Conservation (phyloP, 164 flowering plant species). For the Litsea cubeba region DNA sequence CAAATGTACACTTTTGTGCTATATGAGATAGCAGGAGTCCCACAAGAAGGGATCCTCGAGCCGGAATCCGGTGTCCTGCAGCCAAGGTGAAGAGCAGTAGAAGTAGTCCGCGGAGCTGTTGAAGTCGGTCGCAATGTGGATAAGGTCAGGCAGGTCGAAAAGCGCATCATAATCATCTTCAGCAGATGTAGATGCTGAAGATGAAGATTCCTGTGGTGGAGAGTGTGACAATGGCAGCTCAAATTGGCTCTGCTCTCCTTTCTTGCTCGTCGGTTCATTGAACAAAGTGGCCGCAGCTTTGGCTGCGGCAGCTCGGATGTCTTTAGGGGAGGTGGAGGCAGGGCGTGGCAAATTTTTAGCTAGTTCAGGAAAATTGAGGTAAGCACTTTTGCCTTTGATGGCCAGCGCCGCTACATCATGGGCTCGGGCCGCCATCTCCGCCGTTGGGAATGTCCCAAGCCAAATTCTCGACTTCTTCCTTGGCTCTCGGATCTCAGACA, state of each 20-base stretch:
- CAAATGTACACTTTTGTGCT: not conserved
- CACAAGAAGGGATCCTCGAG: slow-evolving; percentile 17
- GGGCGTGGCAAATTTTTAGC: slow-evolving; percentile 40
- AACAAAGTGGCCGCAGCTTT: slow-evolving; percentile 19
- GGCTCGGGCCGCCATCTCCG: slow-evolving; percentile 62
- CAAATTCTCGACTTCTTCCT: slow-evolving; percentile 52
- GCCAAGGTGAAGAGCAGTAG: slow-evolving; percentile 11
- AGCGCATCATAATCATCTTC: slow-evolving; percentile 16
- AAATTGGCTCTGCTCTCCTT: slow-evolving; percentile 3
- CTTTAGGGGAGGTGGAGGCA: slow-evolving; percentile 29
- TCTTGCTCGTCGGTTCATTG: not conserved
- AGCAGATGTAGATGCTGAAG: slow-evolving; percentile 3
- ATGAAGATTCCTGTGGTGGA: slow-evolving; percentile 9
- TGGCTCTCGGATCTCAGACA: slow-evolving; percentile 54
- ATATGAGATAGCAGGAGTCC: slow-evolving; percentile 5
- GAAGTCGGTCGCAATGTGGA: slow-evolving; percentile 5
- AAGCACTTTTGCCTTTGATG: slow-evolving; percentile 38
- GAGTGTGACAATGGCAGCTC: not conserved
- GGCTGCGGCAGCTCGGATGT: slow-evolving; percentile 32
- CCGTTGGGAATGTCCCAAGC: slow-evolving; percentile 46
- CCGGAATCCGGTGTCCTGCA: slow-evolving; percentile 6
- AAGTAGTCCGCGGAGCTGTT: slow-evolving; percentile 8
- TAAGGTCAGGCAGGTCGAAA: slow-evolving; percentile 30
- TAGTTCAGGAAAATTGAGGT: slow-evolving; percentile 46
- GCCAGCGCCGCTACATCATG: slow-evolving; percentile 50